Base-by-base conservation (phyloP, 169 alveolate species). In the Cyclospora cayetanensis region DNA sequence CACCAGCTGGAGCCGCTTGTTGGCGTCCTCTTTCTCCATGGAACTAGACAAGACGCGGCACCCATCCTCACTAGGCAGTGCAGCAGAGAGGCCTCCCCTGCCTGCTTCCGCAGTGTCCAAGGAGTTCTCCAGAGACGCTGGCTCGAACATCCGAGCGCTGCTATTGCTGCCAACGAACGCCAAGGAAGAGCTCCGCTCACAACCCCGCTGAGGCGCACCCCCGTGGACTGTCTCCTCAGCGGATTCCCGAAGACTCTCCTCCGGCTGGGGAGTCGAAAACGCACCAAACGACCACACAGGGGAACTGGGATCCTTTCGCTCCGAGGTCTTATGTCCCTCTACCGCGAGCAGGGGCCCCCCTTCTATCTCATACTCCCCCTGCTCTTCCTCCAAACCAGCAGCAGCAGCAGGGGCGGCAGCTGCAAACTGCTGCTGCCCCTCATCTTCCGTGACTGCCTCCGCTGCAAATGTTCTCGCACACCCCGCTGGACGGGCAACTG, bases 221-320 rank as follows among this genome's bases (percentile, higher is more conserved):
- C 84, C n/a, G n/a, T n/a, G n/a, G n/a, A n/a, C n/a, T n/a, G n/a
- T n/a, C n/a, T n/a, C n/a, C n/a, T n/a, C n/a, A n/a, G n/a, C n/a
- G n/a, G n/a, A n/a, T n/a, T n/a, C 84, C 60, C 84, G 84, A 50
- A 46, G 60, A 20, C 60, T 72, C 84, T 72, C 84, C 84, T 72
- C 84, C 27, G 84, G 63, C n/a, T 46, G 84, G 37, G 84, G 84
- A 37, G 55, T 72, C 29, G 60, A 34, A 72, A 72, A 72, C n/a
- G 39, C 42, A 35, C 37, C 84, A 35, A 39, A 72, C 50, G 84
- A 72, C 55, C 55, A 72, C 50, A 66, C 79, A 66, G 79, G 35
- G 50, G 79, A 66, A 66, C 79, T 66, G 50, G 79, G 35, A n/a
- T 66, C 50, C 35, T 43, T 66, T 43, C 79, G 12, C 60, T 15